Base-by-base conservation (phyloP, 164 flowering plant genomes). In the Chloranthus sessilifolius region DNA sequence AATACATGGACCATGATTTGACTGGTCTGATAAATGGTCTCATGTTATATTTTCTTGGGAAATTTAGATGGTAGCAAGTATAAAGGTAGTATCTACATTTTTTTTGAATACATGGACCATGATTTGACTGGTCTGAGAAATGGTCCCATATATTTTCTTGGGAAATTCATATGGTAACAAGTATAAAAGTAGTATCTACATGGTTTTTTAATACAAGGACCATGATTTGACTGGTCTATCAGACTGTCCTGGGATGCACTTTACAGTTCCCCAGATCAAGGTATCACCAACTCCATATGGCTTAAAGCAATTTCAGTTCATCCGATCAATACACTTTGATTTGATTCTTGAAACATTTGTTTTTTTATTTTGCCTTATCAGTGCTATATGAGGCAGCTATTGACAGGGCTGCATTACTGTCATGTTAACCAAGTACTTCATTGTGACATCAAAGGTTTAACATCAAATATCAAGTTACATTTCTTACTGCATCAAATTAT, bases 171-270 rank as follows among this genome's bases (percentile, higher is more conserved):
- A 85, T 73, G 83, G 76, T 57, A 80, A 82, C 36, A 88, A 80
- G 58, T 83, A 82, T 65, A 82, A 79, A 52, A 94, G 98, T 45
- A 76, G 81, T 41, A 81, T 88, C 60, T 92, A 88, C 73, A 80
- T 88, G 95, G 98, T 92, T 16, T 92, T 92, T 70, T 96, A 92
- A 59, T 92, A 92, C 74, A 92, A 88, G 98, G 96, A 92, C 76
- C 98, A 92, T 64, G 98, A 92, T 69, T 62, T 92, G 65, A 81
- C 96, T 1, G 98, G 98, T 48, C 95, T 92, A 43, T 69, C 95
- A 44, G 89, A 85, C 68, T 82, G 95, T 47, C 96, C 95, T 46
- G 96, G 95, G 49, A 66, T 80, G 75, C 83, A 87, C 64, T 88
- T 92, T 69, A 56, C 95, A 11, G 74, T 88, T 70, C 91, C 98